Conservation (phyloP, 331 rosid species). For the Cydonia oblonga region DNA sequence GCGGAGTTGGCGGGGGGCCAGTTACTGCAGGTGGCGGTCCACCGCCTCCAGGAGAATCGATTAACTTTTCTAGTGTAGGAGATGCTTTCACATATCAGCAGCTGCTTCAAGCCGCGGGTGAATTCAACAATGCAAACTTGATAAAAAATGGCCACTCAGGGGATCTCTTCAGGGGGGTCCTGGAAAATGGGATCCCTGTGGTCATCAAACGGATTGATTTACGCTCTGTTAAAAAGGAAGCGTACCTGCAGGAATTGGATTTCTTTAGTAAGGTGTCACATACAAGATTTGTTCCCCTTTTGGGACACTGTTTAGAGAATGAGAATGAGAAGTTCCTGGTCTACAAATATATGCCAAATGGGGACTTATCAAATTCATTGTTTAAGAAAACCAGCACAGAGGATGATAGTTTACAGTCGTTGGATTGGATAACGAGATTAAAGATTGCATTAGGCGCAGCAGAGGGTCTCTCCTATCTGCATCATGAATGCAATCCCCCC, state of each 20-base stretch:
- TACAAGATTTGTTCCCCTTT: conserved; percentile 63
- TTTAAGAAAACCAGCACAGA: conserved; percentile 39
- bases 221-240: conserved; percentile 34
- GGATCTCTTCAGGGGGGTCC: conserved; percentile 62
- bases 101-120: conserved; percentile 64
- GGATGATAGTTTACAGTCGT: conserved; percentile 61
- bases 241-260: conserved; percentile 56
- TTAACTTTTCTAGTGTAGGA: conserved; percentile 51
- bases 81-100: conserved; percentile 62
- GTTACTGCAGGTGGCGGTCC: conserved; percentile 43
- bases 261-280: conserved; percentile 64
- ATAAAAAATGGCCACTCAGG: conserved; percentile 79
- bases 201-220: conserved; percentile 63
- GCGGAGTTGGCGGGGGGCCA: conserved; percentile 52
- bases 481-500: conserved; percentile 83
- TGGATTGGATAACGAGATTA: conserved; percentile 95
- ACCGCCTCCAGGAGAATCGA: conserved; percentile 34
- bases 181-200: conserved; percentile 62
- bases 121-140: conserved; percentile 53
- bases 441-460: conserved; percentile 91
- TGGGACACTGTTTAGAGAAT: conserved; percentile 82
- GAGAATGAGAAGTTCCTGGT: conserved; percentile 79
- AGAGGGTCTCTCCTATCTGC: conserved; percentile 74
- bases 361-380: conserved; percentile 74
- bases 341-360: conserved; percentile 66